Base-by-base conservation (phyloP, 1,284 basidiomycete genomes). In the Boletellus deceptivus region DNA sequence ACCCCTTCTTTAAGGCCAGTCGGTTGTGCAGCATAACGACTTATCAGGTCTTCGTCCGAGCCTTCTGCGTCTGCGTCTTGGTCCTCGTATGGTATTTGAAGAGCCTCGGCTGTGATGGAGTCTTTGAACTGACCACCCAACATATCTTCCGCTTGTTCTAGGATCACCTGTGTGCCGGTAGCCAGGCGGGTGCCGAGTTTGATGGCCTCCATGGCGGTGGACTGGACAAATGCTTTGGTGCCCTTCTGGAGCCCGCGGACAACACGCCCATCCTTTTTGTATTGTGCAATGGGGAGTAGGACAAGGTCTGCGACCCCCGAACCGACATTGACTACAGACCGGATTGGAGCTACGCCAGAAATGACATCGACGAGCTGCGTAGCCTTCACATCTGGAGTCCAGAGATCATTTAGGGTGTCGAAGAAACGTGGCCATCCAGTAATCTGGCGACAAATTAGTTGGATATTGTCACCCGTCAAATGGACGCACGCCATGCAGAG, bases 321-420 rank as follows among this genome's bases (percentile, higher is more conserved):
- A 11, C 97, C 96, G 39, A 98, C 93, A 58, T 98, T 98, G 59
- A 99, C 95, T 53, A 93, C 82, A 1, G 93, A 97, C 22, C 94
- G 87, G 57, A 99, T 93, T 0, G 97, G 96, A 3, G 94, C 83
- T 1, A 99, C 91, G 3, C 96, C 96, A n/a, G 94, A 94, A 41
- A 99, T 90, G 42, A 99, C 92, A 59, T 99, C 96, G 5, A 93
- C 92, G 6, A 99, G 79, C 65, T 99, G 97, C 24, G 97, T 98
- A 2, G 96, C 93, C 70, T 98, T 98, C 49, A 99, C 95, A 68
- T 99, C 97, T 2, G 96, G 97, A 1, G 96, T 98, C 97, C 97
- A 99, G 31, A 98, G 78, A 64, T 98, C 96, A 63, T 99, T 96
- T 27, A 99, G 75, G 45, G 91, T 79, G 59, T 95, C 90, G 55